Conservation (phyloP, 2,329 filamentous ascomycete species). For the Aspergillus sergii region DNA sequence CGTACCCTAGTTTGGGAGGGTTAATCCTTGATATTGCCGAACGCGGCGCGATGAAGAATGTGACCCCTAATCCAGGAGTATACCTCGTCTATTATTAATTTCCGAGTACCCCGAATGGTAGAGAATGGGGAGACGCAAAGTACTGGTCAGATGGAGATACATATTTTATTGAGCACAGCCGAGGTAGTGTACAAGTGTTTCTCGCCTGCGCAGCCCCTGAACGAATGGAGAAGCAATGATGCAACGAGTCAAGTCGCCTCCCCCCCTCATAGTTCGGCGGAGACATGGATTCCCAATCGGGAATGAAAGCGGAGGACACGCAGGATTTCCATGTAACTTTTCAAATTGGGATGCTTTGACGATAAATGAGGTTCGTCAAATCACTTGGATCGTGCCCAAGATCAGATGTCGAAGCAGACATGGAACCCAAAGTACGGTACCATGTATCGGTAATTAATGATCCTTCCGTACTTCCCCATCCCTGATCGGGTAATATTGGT, state of each 20-base stretch:
- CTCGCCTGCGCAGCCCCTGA: not conserved
- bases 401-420: not conserved
- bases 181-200: not conserved
- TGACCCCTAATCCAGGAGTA: not conserved
- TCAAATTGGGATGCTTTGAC: not conserved
- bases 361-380: not conserved
- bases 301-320: not conserved
- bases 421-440: not conserved
- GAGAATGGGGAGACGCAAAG: not conserved
- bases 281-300: not conserved
- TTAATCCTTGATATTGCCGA: not conserved
- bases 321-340: not conserved
- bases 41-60: conserved; percentile 1
- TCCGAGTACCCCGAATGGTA: not conserved
- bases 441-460: not conserved
- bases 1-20: not conserved
- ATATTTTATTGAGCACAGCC: not conserved
- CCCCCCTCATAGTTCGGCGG: not conserved
- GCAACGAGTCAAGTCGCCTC: not conserved
- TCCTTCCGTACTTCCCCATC: not conserved
- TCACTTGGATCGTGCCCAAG: not conserved
- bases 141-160: not conserved
- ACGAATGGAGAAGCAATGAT: conserved; percentile 2
- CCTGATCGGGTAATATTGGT: conserved; percentile 5
- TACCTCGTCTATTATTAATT: not conserved